Conservation (phyloP, 768 basidiomycete genomes). For the Thelephora aurantiotincta region DNA sequence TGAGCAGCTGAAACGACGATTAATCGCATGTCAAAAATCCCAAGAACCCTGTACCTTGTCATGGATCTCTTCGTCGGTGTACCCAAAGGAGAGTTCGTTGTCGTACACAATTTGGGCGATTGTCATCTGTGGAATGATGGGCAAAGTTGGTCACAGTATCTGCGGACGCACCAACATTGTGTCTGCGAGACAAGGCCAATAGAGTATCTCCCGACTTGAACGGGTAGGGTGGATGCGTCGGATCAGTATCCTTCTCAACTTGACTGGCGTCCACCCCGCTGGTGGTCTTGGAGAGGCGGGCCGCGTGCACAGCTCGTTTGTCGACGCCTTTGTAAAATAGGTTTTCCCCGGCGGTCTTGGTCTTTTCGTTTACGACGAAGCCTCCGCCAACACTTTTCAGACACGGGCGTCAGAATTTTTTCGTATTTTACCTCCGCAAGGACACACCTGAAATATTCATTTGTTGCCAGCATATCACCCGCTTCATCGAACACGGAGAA, state of each 20-base stretch:
- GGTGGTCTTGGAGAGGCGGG: conserved; percentile 59
- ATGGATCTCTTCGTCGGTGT: conserved; percentile 61
- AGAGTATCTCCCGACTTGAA: conserved; percentile 69
- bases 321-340: conserved; percentile 88
- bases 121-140: conserved; percentile 44
- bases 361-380: conserved; percentile 91
- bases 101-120: conserved; percentile 91
- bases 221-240: conserved; percentile 65
- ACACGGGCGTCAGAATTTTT: neutral
- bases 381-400: conserved; percentile 68
- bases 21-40: neutral
- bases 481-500: conserved; percentile 72
- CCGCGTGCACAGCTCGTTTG: conserved; percentile 66
- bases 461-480: conserved; percentile 85
- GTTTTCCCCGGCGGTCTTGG: conserved; percentile 88
- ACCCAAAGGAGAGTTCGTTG: conserved; percentile 76
- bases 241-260: conserved; percentile 12
- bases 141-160: neutral
- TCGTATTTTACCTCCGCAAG: neutral
- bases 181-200: conserved; percentile 57
- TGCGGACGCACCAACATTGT: conserved; percentile 48
- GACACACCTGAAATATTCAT: conserved; percentile 73
- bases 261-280: conserved; percentile 24
- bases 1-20: conserved; percentile 31
- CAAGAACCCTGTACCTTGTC: conserved; percentile 34